Conservation (phyloP, 2,329 filamentous ascomycete genomes). For the Peltaster fructicola region DNA sequence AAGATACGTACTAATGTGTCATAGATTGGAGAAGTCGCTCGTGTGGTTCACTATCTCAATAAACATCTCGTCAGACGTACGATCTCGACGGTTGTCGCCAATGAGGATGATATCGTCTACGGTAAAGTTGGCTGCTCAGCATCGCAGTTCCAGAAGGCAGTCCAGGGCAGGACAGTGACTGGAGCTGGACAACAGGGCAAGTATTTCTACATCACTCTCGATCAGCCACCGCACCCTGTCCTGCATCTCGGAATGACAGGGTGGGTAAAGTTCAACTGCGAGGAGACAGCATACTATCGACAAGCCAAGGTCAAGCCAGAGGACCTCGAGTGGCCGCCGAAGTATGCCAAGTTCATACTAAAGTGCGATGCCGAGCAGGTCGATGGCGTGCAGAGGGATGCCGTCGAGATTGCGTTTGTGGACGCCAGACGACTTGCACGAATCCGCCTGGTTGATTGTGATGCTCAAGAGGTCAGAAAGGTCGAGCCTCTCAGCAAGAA, state of each 20-base stretch:
- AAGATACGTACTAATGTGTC: slow-evolving; percentile 1
- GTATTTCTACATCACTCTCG: slow-evolving; percentile 85
- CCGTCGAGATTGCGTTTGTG: slow-evolving; percentile 57
- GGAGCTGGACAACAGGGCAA: slow-evolving; percentile 77
- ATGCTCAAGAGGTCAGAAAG: slow-evolving; percentile 56
- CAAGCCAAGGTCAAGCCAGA: slow-evolving; percentile 34
- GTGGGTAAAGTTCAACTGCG: slow-evolving; percentile 75
- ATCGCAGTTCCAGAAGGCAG: slow-evolving; percentile 51
- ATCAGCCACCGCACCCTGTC: slow-evolving; percentile 61
- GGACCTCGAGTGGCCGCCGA: slow-evolving; percentile 75
- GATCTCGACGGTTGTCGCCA: slow-evolving; percentile 50
- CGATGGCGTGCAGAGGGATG: slow-evolving; percentile 20
- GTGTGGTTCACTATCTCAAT: slow-evolving; percentile 69
- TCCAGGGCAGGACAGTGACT: slow-evolving; percentile 55
- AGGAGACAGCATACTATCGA: slow-evolving; percentile 66
- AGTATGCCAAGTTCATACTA: slow-evolving; percentile 73
- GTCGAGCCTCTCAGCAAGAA: slow-evolving; percentile 73
- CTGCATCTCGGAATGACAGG: slow-evolving; percentile 37
- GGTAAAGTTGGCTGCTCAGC: slow-evolving; percentile 77
- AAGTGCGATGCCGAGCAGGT: slow-evolving; percentile 28
- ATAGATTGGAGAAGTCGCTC: slow-evolving; percentile 47
- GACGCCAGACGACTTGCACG: slow-evolving; percentile 66
- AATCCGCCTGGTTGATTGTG: slow-evolving; percentile 66
- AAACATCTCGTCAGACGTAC: slow-evolving; percentile 71
- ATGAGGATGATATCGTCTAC: slow-evolving; percentile 72